Evolutionary conservation across 352 stramenopile genomes (phyloP).

Genomic region (Aphanomyces cochlioides): DNA sequence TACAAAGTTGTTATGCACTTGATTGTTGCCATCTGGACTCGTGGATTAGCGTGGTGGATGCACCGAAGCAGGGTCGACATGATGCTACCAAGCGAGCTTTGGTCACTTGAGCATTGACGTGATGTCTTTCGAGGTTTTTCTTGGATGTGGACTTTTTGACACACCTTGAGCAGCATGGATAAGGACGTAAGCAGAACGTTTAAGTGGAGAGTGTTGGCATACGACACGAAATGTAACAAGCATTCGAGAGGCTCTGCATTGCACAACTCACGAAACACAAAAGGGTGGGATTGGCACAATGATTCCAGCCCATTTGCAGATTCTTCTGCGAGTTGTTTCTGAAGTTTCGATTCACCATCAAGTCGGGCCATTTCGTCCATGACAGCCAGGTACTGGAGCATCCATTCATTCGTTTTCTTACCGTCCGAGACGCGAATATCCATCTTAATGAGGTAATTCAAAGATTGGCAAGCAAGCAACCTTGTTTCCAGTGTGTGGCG

Average conservation of each 20-base stretch:
- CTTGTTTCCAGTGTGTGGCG: constrained; percentile 48
- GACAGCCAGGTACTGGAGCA: constrained; percentile 49
- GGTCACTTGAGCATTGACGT: background rate
- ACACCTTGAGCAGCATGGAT: constrained; percentile 69
- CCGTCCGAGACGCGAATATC: constrained; percentile 58
- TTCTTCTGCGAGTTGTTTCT: constrained; percentile 67
- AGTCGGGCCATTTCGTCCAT: constrained; percentile 16
- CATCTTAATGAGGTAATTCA: constrained; percentile 86
- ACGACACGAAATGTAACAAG: constrained; percentile 56
- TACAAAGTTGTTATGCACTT: constrained; percentile 22
- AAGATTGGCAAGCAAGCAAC: constrained; percentile 66
- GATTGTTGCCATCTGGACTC: constrained; percentile 17
- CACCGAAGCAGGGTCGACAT: background rate
- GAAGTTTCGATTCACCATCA: background rate
- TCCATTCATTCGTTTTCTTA: constrained; percentile 43
- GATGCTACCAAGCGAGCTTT: background rate
- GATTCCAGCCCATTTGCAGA: constrained; percentile 67
- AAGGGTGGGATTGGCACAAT: constrained; percentile 53
- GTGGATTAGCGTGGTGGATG: constrained; percentile 11
- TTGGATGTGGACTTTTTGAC: constrained; percentile 36
- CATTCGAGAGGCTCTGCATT: constrained; percentile 39
- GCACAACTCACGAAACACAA: constrained; percentile 53
- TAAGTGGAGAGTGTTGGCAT: constrained; percentile 45
- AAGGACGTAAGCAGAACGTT: constrained; percentile 63
- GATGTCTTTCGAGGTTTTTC: background rate